phyloP scores from a whole-genome alignment of 2,329 filamentous ascomycete species.

The Canariomyces notabilis region DNA sequence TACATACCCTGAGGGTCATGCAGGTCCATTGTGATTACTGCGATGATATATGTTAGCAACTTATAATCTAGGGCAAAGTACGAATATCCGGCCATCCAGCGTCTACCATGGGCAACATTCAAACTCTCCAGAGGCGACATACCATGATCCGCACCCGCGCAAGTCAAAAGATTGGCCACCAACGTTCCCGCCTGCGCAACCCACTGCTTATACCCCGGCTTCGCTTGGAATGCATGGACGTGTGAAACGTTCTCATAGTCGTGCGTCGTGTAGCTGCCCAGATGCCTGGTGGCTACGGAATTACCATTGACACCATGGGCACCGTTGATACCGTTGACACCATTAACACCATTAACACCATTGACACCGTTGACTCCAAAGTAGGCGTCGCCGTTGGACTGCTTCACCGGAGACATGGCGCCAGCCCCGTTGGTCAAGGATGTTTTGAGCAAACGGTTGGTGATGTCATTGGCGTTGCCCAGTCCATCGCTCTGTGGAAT shows the following conservation, averaged over 20 bases:
- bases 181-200: conserved; percentile 95
- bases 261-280: conserved; percentile 55
- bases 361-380: conserved; percentile 10
- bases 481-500: conserved; percentile 62
- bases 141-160: conserved; percentile 91
- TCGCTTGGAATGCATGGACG: conserved; percentile 61
- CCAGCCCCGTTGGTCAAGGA: conserved; percentile 51
- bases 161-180: conserved; percentile 89
- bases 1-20: conserved; percentile 68
- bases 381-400: conserved; percentile 15
- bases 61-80: background rate
- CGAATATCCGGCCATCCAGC: background rate
- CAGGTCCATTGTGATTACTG: conserved; percentile 92
- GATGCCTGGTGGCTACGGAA: too few species aligned
- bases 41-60: conserved; percentile 2
- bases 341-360: too few species aligned
- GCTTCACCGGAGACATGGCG: conserved; percentile 16
- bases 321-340: too few species aligned
- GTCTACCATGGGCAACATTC: too few species aligned
- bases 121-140: conserved; percentile 24
- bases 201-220: conserved; percentile 97
- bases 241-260: conserved; percentile 58
- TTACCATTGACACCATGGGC: too few species aligned
- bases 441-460: conserved; percentile 67
- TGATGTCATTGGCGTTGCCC: conserved; percentile 64